Evolutionary conservation across 192 early-diverging fungal genomes (phyloP).

Genomic region (Mortierella antarctica): DNA sequence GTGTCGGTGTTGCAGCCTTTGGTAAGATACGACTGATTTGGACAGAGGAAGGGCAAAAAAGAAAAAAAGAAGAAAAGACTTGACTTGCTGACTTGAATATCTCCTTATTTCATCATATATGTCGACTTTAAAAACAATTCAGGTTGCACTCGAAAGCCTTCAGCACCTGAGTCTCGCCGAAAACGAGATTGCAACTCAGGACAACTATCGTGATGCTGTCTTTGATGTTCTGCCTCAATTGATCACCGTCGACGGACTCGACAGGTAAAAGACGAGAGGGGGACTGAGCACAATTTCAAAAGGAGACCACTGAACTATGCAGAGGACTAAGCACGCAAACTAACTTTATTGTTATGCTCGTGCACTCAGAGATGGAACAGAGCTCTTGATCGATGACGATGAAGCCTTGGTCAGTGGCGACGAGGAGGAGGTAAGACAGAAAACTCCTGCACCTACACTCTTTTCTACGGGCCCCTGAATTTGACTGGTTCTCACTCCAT

Average conservation of each 20-base stretch:
- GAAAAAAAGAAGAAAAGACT: not conserved
- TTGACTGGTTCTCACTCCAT: too few relatives aligned
- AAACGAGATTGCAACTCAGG: conserved; percentile 28
- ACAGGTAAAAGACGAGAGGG: conserved; percentile 27
- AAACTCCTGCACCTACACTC: not conserved
- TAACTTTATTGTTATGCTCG: not conserved
- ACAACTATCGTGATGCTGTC: conserved; percentile 51
- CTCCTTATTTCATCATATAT: not conserved
- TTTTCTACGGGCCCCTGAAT: not conserved
- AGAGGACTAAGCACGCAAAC: too few relatives aligned
- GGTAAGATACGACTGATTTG: conserved; percentile 23
- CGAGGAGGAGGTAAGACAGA: conserved; percentile 1
- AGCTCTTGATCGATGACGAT: conserved; percentile 13
- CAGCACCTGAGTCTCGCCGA: conserved; percentile 49
- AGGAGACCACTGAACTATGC: too few relatives aligned
- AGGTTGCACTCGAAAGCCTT: conserved; percentile 44
- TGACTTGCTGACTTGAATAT: conserved; percentile 2
- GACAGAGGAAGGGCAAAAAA: not conserved
- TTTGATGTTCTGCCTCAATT: conserved; percentile 54
- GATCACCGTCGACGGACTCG: conserved; percentile 51
- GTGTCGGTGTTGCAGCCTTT: conserved; percentile 39
- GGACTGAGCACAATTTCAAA: too few relatives aligned
- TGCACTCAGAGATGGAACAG: conserved; percentile 33
- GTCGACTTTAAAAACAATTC: not conserved
- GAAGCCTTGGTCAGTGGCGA: conserved; percentile 19